Evolutionary conservation across 495 filamentous ascomycete genomes (phyloP), one percentile per base, ranked within the genome.

Genomic region (Glarea lozoyensis): DNA sequence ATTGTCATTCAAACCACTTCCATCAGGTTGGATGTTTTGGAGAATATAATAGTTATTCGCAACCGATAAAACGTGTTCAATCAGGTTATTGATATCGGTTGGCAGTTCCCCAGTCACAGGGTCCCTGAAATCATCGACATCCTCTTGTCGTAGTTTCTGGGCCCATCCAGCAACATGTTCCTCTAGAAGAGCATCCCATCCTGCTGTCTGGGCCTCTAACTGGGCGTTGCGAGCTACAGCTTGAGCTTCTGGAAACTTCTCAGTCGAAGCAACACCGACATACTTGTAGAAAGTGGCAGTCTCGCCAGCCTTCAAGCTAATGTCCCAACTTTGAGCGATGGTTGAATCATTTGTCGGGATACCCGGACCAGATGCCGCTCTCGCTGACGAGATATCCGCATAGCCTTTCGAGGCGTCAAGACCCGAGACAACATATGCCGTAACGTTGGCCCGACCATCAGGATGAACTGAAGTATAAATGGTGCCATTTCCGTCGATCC

Each of bases 21-120:
- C 70, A 31, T 75, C 64, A 1, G 69, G 68, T 22, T 54, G 50
- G 15, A 65, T 42, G 42, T 84, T 83, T 46, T 85, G 79, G 15
- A 89, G 59, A 0, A 89, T 59, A 48, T 85, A 79, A 58, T 81
- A 88, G 1, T 74, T 66, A 43, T 76, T 84, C 3, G 76, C 72
- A 3, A 86, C 72, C 1, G 80, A 68, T 10, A 72, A 69, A 29
- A 88, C 76, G 15, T 83, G 78, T 20, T 75, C 62, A 46, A 78
- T 71, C 37, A 74, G 61, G 19, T 83, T 67, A 37, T 81, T 67
- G 10, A 56, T 46, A 48, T 86, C 76, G 0, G 63, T 55, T 1
- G 79, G 83, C 9, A 88, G 58, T 12, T 64, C 65, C 6, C 78
- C 79, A 24, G 79, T 79, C 4, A 55, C 55, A 0, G 79, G 75